Evolutionary conservation across 2,329 filamentous ascomycete genomes (phyloP), one percentile per base, ranked within the genome.

Genomic region (Fusarium neocosmosporiellum): DNA sequence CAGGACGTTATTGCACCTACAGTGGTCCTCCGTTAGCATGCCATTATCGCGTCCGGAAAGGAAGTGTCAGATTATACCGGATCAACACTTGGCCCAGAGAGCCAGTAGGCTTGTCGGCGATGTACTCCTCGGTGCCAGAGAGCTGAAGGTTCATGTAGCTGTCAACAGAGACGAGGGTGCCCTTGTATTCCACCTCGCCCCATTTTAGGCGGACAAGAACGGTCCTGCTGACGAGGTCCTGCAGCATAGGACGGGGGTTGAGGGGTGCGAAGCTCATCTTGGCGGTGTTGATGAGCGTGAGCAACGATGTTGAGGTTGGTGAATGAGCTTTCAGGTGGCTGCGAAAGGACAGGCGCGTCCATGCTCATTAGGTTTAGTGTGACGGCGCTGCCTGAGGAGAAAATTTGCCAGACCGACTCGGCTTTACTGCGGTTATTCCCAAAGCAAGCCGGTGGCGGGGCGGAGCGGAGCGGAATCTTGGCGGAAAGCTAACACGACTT

Each of bases 141-240:
- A 99, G 89, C 85, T 98, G 95, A 73, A 99, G 91, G 86, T 99
- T 99, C 96, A 99, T 98, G 87, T 99, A 99, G 81, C 93, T 95
- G 86, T 99, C 96, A 80, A 97, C 94, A 78, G 93, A 96, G 80
- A 98, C 93, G 71, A 99, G 90, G 75, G 90, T 90, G 81, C 96
- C 96, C 83, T 96, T 97, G 89, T 99, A 99, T 84, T 99, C 96
- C 68, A 94, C 96, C 84, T 98, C 92, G 78, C 94, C 95, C 96
- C 96, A 99, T 89, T 99, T 99, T 74, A 99, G 89, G 78, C 95
- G 94, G 73, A 99, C 93, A 72, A 95, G 88, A 80, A 99, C 92
- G 80, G 96, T 90, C 83, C 97, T 93, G 86, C 97, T 93, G 84
- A 99, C 93, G 48, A 98, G 91, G 81, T 92, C 92, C 87, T 98